phyloP scores from a whole-genome alignment of 208 protist genomes.

The Herpetomonas tarakana region DNA sequence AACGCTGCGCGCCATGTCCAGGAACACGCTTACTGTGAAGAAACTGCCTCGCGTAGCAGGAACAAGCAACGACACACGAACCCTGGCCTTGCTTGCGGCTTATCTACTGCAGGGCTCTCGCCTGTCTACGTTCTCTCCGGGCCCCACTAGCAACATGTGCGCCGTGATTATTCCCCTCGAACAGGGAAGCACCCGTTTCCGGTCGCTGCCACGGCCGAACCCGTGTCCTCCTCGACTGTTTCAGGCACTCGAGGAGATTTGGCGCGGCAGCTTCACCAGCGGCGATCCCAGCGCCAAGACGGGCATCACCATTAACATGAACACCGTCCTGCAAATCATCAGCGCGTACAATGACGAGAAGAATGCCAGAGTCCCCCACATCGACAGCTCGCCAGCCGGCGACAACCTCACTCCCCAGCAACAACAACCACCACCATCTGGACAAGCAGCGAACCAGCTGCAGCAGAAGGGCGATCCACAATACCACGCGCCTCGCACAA shows the following conservation, averaged over 20 bases:
- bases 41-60: conserved; percentile 28
- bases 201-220: conserved; percentile 42
- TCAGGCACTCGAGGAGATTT: conserved; percentile 76
- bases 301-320: conserved; percentile 46
- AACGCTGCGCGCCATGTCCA: conserved; percentile 34
- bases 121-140: conserved; percentile 58
- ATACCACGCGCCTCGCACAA: background rate
- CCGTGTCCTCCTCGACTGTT: conserved; percentile 66
- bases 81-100: conserved; percentile 66
- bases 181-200: conserved; percentile 38
- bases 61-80: conserved; percentile 42
- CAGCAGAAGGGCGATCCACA: conserved; percentile 6
- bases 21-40: conserved; percentile 23
- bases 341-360: conserved; percentile 57
- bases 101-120: conserved; percentile 72
- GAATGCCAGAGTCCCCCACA: conserved; percentile 7
- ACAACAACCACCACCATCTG: background rate
- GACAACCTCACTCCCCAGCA: background rate
- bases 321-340: conserved; percentile 76
- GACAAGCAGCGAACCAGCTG: background rate
- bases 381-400: background rate
- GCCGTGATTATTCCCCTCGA: conserved; percentile 63
- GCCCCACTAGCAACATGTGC: conserved; percentile 25
- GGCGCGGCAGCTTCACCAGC: conserved; percentile 36
- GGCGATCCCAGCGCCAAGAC: conserved; percentile 16